Base-by-base conservation (phyloP, 1,284 basidiomycete species). In the Rhodotorula sp. region DNA sequence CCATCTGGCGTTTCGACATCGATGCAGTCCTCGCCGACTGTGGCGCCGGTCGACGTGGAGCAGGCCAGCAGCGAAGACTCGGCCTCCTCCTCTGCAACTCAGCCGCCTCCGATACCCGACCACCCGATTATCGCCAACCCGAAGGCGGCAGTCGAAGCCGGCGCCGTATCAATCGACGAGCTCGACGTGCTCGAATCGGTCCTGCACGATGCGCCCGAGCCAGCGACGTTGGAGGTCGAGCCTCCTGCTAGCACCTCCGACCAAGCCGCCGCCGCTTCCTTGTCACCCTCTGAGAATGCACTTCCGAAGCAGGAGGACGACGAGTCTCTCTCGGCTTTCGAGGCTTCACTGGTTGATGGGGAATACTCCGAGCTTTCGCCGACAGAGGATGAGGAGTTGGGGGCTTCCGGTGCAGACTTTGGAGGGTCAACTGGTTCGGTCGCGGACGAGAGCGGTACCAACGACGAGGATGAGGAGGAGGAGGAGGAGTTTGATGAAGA, bases 251-350 rank as follows among this genome's bases (percentile, higher is more conserved):
- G 29, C 5, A 14, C 31, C 21, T 3, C 31, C 21, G 6, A 51
- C 29, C 5, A 62, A 2, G 31, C 21, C n/a, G 57, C 47, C 16
- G 2, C 10, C 31, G 23, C 48, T 5, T 6, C 5, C 31, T 29
- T 23, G 29, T 23, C n/a, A 23, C 23, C 10, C 34, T 3, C n/a
- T 26, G 23, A 46, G 15, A 14, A 20, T 14, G 20, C 5, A 14
- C 7, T 15, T 8, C n/a, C 23, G 46, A 48, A 54, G n/a, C 1
- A 47, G 34, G 59, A 61, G 34, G 59, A 61, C 3, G 62, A 20
- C n/a, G 64, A 65, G 21, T 69, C 68, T 43, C 59, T 65, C 39
- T 52, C n/a, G 7, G 18, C 62, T 26, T 69, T 39, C 52, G 64
- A 64, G 1, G 59, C 60, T 14, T 15, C 58, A 5, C 57, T 56